Base-by-base conservation (phyloP, 768 basidiomycete genomes). In the Boletus pseudo-olivaceus region DNA sequence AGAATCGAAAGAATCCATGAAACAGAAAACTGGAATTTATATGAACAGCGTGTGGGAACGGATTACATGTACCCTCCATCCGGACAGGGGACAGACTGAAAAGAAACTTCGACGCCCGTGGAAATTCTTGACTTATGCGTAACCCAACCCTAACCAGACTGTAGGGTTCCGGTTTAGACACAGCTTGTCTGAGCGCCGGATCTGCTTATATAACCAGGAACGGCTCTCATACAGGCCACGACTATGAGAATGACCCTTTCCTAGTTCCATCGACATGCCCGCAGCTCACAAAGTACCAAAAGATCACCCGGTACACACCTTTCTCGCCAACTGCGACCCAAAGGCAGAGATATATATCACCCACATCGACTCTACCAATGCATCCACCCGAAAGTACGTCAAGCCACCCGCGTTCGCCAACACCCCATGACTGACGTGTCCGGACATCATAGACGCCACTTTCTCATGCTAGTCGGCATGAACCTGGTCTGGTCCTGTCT, bases 1-100 rank as follows among this genome's bases (percentile, higher is more conserved):
- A 76, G 76, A 72, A 76, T 77, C 72, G 14, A 56, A 26, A 46
- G 47, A 30, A 51, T 0, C 23, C 32, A 30, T 3, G 7, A n/a
- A 1, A 0, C 7, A 0, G 9, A 49, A 56, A 56, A 33, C 2
- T 27, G 9, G 9, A 10, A 6, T 43, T 58, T 60, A 65, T 61
- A 26, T 42, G 0, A 17, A 1, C 0, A 1, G n/a, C 0, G 46
- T 51, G 63, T 65, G 68, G 47, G 68, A 71, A 53, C 15, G 0
- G 0, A 56, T 67, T 67, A 67, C 42, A 4, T 60, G 19, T 44
- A 44, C 41, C 23, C 23, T 4, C 23, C 23, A 23, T 23, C 23
- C 23, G 23, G 23, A 23, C 23, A 23, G n/a, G n/a, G n/a, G n/a
- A n/a, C n/a, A n/a, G n/a, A n/a, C n/a, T n/a, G n/a, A n/a, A n/a